Evolutionary conservation across 768 basidiomycete species (phyloP).

Genomic region (Rhodotorula graminis): DNA sequence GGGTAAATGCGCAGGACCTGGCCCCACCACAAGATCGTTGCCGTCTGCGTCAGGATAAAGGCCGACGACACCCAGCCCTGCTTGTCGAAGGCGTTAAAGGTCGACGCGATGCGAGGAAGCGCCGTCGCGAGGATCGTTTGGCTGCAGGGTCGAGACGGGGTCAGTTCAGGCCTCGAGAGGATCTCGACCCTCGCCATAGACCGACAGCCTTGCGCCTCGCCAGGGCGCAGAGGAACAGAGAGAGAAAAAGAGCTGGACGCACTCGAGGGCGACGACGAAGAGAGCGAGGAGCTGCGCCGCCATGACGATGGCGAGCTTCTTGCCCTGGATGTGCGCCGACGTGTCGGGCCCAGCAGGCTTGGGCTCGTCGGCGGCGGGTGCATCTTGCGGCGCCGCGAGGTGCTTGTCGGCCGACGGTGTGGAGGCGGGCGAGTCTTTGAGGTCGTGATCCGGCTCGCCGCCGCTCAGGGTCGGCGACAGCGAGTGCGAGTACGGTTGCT

Average conservation of each 20-base stretch:
- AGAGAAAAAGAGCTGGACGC: neutral
- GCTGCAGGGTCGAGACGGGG: neutral
- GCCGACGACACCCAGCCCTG: slow-evolving; percentile 43
- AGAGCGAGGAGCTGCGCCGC: slow-evolving; percentile 19
- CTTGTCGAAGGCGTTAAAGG: slow-evolving; percentile 45
- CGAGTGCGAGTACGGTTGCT: no score
- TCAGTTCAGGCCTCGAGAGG: no score
- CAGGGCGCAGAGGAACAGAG: no score
- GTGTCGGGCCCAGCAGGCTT: no score
- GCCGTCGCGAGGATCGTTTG: slow-evolving; percentile 46
- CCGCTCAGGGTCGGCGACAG: no score
- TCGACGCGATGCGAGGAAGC: slow-evolving; percentile 42
- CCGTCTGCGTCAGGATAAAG: slow-evolving; percentile 44
- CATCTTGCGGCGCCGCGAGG: no score
- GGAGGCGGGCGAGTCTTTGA: no score
- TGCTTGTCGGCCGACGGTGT: no score
- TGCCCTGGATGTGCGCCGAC: neutral
- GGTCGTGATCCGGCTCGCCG: no score
- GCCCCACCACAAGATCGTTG: slow-evolving; percentile 45
- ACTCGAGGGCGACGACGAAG: slow-evolving; percentile 34
- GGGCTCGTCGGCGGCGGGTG: no score
- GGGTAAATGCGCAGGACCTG: slow-evolving; percentile 45
- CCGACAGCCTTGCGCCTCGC: no score
- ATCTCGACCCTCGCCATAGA: no score
- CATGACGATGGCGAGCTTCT: slow-evolving; percentile 39